Conservation (phyloP, 2,329 filamentous ascomycete species). For the Albifimbria verrucaria region DNA sequence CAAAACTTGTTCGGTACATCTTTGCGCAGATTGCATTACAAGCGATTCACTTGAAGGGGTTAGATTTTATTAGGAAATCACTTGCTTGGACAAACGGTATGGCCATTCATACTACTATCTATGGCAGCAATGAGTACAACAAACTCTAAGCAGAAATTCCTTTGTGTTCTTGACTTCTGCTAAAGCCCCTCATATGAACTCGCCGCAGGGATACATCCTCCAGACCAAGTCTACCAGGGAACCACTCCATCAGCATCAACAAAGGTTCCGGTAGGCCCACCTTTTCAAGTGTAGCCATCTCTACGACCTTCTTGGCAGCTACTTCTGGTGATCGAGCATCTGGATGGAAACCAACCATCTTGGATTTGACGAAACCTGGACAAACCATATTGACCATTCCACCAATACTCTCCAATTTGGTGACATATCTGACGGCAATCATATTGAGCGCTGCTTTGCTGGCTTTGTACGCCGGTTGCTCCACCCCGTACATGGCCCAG, state of each 20-base stretch:
- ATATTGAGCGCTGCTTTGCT: slow-evolving; percentile 43
- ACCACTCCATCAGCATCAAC: slow-evolving; percentile 19
- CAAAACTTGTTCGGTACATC: no score
- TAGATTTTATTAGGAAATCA: no score
- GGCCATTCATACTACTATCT: no score
- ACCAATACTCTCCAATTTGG: slow-evolving; percentile 23
- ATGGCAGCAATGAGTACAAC: no score
- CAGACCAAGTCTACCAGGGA: slow-evolving; percentile 11
- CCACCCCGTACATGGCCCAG: slow-evolving; percentile 19
- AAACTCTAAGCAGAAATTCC: no score
- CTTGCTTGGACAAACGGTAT: no score
- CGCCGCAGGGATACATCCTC: no score
- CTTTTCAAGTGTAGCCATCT: slow-evolving; percentile 24
- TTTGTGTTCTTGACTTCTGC: no score
- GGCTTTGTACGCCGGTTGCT: slow-evolving; percentile 31
- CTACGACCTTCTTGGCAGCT: slow-evolving; percentile 25
- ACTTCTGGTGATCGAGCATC: slow-evolving; percentile 15
- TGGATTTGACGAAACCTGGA: slow-evolving; percentile 32
- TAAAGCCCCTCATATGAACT: no score
- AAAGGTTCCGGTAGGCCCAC: slow-evolving; percentile 26
- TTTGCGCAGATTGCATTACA: no score
- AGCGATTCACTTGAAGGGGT: no score
- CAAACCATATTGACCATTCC: slow-evolving; percentile 33
- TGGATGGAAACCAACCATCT: slow-evolving; percentile 16
- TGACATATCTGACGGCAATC: slow-evolving; percentile 30